phyloP scores from a whole-genome alignment of 306 rosid species.

The Sphenostylis stenocarpa region DNA sequence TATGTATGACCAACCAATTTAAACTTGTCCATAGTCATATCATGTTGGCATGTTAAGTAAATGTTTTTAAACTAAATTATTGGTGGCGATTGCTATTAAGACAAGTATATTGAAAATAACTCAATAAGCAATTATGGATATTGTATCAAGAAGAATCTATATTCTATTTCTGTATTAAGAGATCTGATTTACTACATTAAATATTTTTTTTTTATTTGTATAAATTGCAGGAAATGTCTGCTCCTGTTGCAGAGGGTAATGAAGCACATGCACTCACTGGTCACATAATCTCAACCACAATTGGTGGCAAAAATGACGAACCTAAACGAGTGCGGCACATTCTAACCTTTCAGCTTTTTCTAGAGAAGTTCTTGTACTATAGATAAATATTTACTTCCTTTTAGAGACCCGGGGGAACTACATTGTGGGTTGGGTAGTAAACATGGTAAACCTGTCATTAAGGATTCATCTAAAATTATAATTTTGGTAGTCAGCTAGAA shows the following conservation, averaged over 20 bases:
- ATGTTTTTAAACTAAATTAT: slow-evolving; percentile 9
- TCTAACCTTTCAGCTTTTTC: slow-evolving; percentile 5
- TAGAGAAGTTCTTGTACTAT: neutral
- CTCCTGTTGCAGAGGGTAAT: slow-evolving; percentile 66
- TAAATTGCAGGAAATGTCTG: slow-evolving; percentile 81
- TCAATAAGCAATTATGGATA: neutral
- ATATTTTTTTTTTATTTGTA: slow-evolving; percentile 18
- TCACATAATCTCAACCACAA: slow-evolving; percentile 91
- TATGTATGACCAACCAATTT: neutral
- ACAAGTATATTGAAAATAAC: neutral
- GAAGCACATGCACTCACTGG: slow-evolving; percentile 83
- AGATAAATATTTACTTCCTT: neutral
- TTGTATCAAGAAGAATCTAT: slow-evolving; percentile 10
- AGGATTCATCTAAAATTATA: neutral
- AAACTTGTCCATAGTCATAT: neutral
- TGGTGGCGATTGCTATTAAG: slow-evolving; percentile 20
- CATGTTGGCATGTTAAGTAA: neutral
- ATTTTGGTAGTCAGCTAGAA: neutral
- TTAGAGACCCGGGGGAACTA: neutral
- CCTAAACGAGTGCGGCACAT: slow-evolving; percentile 69
- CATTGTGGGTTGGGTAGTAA: neutral
- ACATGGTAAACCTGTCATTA: neutral
- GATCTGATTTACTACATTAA: slow-evolving; percentile 4
- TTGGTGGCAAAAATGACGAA: slow-evolving; percentile 95
- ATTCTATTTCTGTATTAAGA: slow-evolving; percentile 20